Base-by-base conservation (phyloP, 2,329 filamentous ascomycete genomes). In the Colletotrichum nymphaeae region DNA sequence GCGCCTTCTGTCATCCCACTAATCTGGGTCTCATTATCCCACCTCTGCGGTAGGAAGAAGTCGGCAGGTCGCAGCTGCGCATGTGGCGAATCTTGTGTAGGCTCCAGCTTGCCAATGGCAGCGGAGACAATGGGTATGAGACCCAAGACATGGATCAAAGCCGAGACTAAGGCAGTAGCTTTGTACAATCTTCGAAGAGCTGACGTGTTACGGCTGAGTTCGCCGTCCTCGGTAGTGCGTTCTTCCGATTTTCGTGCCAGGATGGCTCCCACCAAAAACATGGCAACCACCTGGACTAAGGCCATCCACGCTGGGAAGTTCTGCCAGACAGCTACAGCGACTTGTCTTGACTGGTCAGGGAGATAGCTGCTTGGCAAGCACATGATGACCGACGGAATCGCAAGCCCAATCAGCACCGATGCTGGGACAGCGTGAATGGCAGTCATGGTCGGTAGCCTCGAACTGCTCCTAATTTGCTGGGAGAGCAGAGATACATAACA, bases 281-380 rank as follows among this genome's bases (percentile, higher is more conserved):
- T 26, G n/a, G 30, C 16, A 24, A 59, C 2, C 7, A 37, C 11
- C 11, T 59, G 57, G 22, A 59, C 32, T 11, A 37, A 11, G 32
- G 32, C 57, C 57, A 59, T 59, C 57, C 57, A 59, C 57, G 32
- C 57, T 11, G 57, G 57, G 57, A 59, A 59, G 57, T 59, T 37
- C 9, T 59, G 57, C 57, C 57, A 59, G 12, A 59, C 57, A 22
- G 57, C 57, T 14, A 59, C 32, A 32, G 57, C 30, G 30, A 37
- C 12, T 19, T 59, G 57, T 35, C 57, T 26, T 24, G 57, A 59
- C 32, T 59, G 57, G 16, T 32, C 32, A 11, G 57, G 16, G 24
- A 35, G 57, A 24, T 24, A 16, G 1, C 12, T n/a, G 14, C 35
- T 16, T 7, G 57, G 35, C 32, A 59, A 12, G 22, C 57, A 59